These are phyloP conservation scores for Gardenia jasminoides DNA, from an alignment of 257 asterid species.

Conservation along the genomic window DNA sequence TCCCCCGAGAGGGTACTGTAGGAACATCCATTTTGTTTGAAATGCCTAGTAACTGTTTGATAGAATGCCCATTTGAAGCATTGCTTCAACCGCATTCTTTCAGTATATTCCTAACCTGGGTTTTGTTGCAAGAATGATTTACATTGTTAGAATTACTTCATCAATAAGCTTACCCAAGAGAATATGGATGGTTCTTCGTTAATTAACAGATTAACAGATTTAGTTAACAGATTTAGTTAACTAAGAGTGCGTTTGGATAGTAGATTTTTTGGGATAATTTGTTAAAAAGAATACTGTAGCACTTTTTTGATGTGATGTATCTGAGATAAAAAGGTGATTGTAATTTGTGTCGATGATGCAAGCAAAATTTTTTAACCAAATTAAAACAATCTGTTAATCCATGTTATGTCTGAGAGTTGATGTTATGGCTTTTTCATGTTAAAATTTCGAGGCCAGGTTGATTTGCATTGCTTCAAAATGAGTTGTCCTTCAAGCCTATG, in stretches of 20 bases:
- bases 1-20: no score
- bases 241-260: no score
- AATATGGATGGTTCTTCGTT: neutral
- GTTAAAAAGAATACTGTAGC: no score
- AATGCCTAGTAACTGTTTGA: slow-evolving; percentile 6
- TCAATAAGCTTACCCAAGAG: neutral
- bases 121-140: neutral
- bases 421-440: slow-evolving; percentile 14
- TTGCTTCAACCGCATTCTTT: neutral
- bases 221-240: neutral
- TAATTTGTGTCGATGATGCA: no score
- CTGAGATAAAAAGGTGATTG: no score
- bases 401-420: neutral
- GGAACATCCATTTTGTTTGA: neutral
- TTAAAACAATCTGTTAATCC: neutral
- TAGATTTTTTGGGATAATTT: no score
- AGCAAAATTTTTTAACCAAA: no score
- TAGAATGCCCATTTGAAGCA: slow-evolving; percentile 5
- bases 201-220: no score
- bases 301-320: no score
- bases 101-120: neutral
- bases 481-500: neutral
- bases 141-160: neutral
- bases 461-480: slow-evolving; percentile 5
- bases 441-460: neutral